Percentiles rank a stretch among this genome's conserved stretches.
These are phyloP conservation scores for Cerioporus squamosus DNA, from an alignment of 1,284 basidiomycete species.

Conservation along the genomic window DNA sequence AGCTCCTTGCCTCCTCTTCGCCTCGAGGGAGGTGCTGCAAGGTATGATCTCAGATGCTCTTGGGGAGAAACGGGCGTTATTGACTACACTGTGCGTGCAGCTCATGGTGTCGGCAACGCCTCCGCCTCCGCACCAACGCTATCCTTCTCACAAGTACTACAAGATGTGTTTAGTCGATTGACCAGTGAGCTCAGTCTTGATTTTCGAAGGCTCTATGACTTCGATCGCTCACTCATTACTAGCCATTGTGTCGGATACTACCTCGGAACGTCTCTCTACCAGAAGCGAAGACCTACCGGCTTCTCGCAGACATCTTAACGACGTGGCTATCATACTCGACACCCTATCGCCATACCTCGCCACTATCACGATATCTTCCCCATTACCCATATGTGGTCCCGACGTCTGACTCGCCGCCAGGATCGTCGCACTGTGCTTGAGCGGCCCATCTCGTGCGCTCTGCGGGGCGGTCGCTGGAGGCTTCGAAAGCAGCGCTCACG, in stretches of 20 bases:
- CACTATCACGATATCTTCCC: constrained; percentile 17
- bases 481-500: constrained; percentile 70
- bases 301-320: constrained; percentile 74
- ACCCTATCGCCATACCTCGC: constrained; percentile 59
- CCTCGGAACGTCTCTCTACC: constrained; percentile 64
- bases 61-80: too few relatives aligned
- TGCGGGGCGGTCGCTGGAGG: constrained; percentile 67
- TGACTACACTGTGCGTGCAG: constrained; percentile 36
- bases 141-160: constrained; percentile 63
- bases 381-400: constrained; percentile 27
- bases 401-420: constrained; percentile 40
- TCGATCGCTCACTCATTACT: not conserved
- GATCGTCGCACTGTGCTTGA: constrained; percentile 55
- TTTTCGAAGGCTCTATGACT: too few relatives aligned
- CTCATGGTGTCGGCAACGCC: constrained; percentile 69
- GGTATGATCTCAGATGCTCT: too few relatives aligned
- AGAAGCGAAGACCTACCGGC: constrained; percentile 73
- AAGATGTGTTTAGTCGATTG: constrained; percentile 64
- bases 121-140: constrained; percentile 68
- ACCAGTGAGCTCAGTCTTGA: too few relatives aligned
- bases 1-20: constrained; percentile 68
- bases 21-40: constrained; percentile 71
- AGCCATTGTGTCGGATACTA: constrained; percentile 66
- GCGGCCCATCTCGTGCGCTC: constrained; percentile 58
- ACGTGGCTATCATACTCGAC: constrained; percentile 60